A percentile compares a stretch with the other conserved stretches of the same genome.
These are phyloP conservation scores for Periglandula ipomoeae DNA, from an alignment of 2,329 filamentous ascomycete genomes.

Conservation along the genomic window DNA sequence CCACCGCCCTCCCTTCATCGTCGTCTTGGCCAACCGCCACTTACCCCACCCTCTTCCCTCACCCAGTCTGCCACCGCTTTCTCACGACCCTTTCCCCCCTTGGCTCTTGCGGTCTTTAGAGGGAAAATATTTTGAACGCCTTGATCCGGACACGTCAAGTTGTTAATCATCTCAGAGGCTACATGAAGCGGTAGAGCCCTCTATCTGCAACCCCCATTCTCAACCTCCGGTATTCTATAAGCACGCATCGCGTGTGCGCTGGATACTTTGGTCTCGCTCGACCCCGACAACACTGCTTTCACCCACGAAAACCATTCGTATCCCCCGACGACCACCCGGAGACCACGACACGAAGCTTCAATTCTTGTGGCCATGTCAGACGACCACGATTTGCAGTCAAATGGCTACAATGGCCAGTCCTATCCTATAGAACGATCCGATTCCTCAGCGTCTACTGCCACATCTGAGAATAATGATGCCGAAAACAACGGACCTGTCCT, in stretches of 20 bases:
- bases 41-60: neutral
- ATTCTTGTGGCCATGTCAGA: constrained; percentile 12
- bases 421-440: constrained; percentile 30
- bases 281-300: neutral
- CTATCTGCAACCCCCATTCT: too few species aligned
- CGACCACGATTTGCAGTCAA: constrained; percentile 15
- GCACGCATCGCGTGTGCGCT: too few species aligned
- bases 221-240: too few species aligned
- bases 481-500: constrained; percentile 33
- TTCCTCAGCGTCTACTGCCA: constrained; percentile 23
- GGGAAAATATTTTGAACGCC: too few species aligned
- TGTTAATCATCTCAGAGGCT: too few species aligned
- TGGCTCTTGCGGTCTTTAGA: too few species aligned
- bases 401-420: constrained; percentile 16
- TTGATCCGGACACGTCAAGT: too few species aligned
- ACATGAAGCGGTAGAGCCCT: too few species aligned
- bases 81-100: too few species aligned
- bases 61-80: neutral
- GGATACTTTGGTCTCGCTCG: too few species aligned
- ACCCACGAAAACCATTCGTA: too few species aligned
- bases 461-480: constrained; percentile 24
- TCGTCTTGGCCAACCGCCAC: neutral
- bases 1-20: constrained; percentile 1
- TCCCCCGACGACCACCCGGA: too few species aligned
- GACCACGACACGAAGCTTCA: neutral